phyloP scores from a whole-genome alignment of 148 eudicot species.

The Suaeda aralocaspica region DNA sequence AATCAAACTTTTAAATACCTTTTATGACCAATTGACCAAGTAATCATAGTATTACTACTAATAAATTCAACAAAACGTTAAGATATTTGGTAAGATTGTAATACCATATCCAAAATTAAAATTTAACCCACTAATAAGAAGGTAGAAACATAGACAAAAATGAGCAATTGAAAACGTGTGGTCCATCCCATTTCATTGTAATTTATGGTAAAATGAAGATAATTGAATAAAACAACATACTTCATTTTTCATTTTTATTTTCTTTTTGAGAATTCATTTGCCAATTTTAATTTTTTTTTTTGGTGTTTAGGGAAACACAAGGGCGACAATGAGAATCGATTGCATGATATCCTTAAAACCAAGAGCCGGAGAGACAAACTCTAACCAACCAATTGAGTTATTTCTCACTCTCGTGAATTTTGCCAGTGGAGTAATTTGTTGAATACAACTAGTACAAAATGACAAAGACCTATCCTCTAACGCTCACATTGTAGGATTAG shows the following conservation, averaged over 20 bases:
- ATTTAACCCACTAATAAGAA: slow-evolving; percentile 20
- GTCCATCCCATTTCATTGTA: slow-evolving; percentile 38
- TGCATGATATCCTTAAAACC: too few relatives aligned
- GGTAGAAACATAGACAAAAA: slow-evolving; percentile 2
- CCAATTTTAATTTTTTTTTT: too few relatives aligned
- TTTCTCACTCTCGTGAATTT: too few relatives aligned
- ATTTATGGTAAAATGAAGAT: neutral
- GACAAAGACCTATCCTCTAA: slow-evolving; percentile 16
- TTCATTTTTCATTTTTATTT: neutral
- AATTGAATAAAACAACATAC: neutral
- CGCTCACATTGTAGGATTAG: too few relatives aligned
- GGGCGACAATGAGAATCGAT: too few relatives aligned
- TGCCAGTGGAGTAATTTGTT: too few relatives aligned
- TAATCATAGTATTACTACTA: slow-evolving; percentile 3
- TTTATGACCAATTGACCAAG: slow-evolving; percentile 10
- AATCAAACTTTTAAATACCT: neutral
- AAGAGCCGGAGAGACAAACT: too few relatives aligned
- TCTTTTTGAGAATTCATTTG: neutral
- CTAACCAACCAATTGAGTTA: too few relatives aligned
- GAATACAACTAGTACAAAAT: slow-evolving; percentile 28
- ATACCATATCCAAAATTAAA: slow-evolving; percentile 16
- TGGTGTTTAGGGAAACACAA: too few relatives aligned
- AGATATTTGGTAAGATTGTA: slow-evolving; percentile 12
- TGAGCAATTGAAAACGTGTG: slow-evolving; percentile 23
- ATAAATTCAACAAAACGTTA: slow-evolving; percentile 11